phyloP scores from a whole-genome alignment of 208 protist species.

The Jaenimonas drosophilae region DNA sequence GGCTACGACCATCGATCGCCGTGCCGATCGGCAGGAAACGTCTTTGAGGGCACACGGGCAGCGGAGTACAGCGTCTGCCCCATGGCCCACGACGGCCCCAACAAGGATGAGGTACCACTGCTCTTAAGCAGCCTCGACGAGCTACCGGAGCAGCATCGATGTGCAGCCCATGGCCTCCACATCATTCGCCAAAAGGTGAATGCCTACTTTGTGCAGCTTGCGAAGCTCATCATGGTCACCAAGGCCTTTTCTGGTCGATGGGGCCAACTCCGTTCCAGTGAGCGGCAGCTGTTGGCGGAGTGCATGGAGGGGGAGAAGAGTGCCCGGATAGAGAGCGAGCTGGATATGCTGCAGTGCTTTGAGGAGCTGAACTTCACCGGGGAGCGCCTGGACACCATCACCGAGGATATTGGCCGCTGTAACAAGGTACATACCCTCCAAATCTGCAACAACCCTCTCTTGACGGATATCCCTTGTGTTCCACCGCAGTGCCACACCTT shows the following conservation, averaged over 20 bases:
- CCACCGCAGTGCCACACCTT: constrained; percentile 42
- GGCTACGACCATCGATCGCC: too few species aligned
- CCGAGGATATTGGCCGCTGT: constrained; percentile 31
- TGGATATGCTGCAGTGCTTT: constrained; percentile 35
- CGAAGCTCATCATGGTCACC: constrained; percentile 18
- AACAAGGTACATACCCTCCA: constrained; percentile 28
- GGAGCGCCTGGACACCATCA: constrained; percentile 21
- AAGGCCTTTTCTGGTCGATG: constrained; percentile 19
- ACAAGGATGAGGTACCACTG: constrained; percentile 2
- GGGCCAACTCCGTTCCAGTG: constrained; percentile 26
- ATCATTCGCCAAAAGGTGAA: constrained; percentile 22
- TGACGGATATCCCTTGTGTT: constrained; percentile 34
- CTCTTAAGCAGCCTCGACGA: constrained; percentile 28
- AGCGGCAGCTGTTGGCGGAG: constrained; percentile 28
- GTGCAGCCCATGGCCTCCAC: constrained; percentile 17
- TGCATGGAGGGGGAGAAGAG: constrained; percentile 29
- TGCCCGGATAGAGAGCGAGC: constrained; percentile 15
- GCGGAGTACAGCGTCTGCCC: not conserved
- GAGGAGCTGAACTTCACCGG: constrained; percentile 34
- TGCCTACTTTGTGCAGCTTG: constrained; percentile 13
- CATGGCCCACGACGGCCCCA: not conserved
- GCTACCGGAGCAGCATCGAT: constrained; percentile 21
- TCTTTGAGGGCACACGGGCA: too few species aligned
- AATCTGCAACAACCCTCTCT: constrained; percentile 36
- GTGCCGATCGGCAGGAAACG: too few species aligned